Base-by-base conservation (phyloP, 306 rosid species). In the Cicer cuneatum region DNA sequence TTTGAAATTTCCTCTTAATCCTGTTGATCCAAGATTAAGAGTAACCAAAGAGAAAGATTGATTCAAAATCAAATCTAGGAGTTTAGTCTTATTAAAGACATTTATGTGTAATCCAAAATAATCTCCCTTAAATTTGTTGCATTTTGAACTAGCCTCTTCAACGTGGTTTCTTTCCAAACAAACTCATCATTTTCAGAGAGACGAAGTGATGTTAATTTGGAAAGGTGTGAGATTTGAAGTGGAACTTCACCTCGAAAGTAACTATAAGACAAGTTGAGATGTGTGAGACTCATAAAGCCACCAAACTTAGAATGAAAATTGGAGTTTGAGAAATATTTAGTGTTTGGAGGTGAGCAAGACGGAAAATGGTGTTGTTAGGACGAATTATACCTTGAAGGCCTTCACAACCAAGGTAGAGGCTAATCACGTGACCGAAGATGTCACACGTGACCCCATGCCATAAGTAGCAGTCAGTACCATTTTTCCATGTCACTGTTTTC, bases 401-500 rank as follows among this genome's bases (percentile, higher is more conserved):
- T 15, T 60, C 45, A 8, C 65, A 5, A 1, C 24, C 42, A 4
- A 80, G 83, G 18, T 73, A 61, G 1, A 80, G 37, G 12, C 58
- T 71, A 58, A 58, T 73, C 18, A 73, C 71, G 5, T 79, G 63
- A 24, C 83, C 74, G 0, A 18, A 38, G 8, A 12, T 4, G 10
- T 73, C 58, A 1, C 83, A 80, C 0, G 66, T 73, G 47, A 73
- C 24, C 0, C 83, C 79, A 10, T 14, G 18, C 79, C 83, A 80
- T 15, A 41, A 80, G 37, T 79, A 73, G 6, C 83, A 73, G 6
- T 73, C 52, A 0, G 40, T 66, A 10, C 24, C 75, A 56, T 39
- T 58, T 24, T 51, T 24, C 83, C 83, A 80, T 19, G 69, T 38
- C 8, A 0, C 0, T 29, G 59, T 61, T 61, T 61, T 61, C 3